Evolutionary conservation across 768 basidiomycete species (phyloP).

Genomic region (Tricholomella constricta): DNA sequence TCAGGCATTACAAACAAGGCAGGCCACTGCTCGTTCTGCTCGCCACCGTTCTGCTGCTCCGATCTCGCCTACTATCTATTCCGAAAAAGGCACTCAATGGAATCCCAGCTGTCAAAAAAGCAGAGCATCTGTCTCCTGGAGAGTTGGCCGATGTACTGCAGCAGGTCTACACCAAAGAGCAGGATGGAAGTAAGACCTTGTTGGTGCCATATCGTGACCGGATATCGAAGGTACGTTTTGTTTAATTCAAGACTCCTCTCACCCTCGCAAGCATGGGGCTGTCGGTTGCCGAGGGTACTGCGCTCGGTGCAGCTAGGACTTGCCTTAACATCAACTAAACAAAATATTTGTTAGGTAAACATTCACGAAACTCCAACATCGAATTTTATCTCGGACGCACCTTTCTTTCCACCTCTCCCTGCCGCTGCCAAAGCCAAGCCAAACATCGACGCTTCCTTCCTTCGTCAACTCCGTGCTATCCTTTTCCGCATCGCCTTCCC

Average conservation of each 20-base stretch:
- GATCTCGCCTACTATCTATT: conserved; percentile 42
- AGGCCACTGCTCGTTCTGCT: conserved; percentile 43
- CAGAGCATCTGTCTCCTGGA: conserved; percentile 33
- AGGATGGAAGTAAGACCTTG: conserved; percentile 62
- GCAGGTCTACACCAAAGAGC: conserved; percentile 61
- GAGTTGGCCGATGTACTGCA: conserved; percentile 54
- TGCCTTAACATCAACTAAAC: background rate
- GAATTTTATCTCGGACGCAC: conserved; percentile 53
- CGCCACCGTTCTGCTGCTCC: conserved; percentile 51
- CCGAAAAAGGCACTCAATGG: conserved; percentile 32
- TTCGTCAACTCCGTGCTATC: conserved; percentile 74
- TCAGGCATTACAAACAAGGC: conserved; percentile 16
- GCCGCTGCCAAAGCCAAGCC: conserved; percentile 49
- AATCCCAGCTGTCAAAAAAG: conserved; percentile 29
- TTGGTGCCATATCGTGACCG: conserved; percentile 66
- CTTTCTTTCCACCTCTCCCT: conserved; percentile 62
- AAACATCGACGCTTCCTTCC: conserved; percentile 67
- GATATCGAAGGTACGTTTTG: conserved; percentile 56
- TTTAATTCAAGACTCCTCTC: too few species aligned
- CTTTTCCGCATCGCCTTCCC: conserved; percentile 72
- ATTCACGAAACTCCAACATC: conserved; percentile 50
- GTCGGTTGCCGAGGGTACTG: too few species aligned
- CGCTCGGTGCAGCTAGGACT: background rate
- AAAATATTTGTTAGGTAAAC: conserved; percentile 33
- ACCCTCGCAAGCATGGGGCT: too few species aligned